These are phyloP conservation scores for Fusarium temperatum DNA, from an alignment of 2,329 filamentous ascomycete species.

Conservation along the genomic window DNA sequence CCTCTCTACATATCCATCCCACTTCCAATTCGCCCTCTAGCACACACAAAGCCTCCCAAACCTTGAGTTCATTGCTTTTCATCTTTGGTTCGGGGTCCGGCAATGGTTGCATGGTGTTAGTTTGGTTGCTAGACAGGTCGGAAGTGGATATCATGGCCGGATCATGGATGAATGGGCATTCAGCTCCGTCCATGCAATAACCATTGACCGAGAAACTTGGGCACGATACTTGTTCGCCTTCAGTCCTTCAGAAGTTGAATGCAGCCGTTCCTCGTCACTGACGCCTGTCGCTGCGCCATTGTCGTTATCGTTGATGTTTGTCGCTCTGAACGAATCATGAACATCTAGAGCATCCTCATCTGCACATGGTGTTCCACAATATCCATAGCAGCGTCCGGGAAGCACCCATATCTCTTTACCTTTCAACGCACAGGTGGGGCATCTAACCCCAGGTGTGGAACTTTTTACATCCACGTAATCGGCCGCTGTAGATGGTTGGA, in stretches of 20 bases:
- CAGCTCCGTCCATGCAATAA: fast-evolving
- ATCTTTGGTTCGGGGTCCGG: fast-evolving
- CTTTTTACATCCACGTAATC: fast-evolving
- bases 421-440: fast-evolving
- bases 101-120: fast-evolving
- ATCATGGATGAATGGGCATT: neutral
- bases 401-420: neutral
- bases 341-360: neutral
- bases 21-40: neutral
- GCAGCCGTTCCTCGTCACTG: fast-evolving
- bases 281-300: fast-evolving
- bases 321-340: too few species aligned
- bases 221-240: fast-evolving
- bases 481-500: fast-evolving
- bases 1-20: fast-evolving
- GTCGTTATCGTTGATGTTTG: fast-evolving
- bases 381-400: fast-evolving
- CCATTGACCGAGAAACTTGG: fast-evolving
- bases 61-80: fast-evolving
- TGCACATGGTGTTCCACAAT: neutral
- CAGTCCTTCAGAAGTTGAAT: fast-evolving
- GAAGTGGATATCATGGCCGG: fast-evolving
- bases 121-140: fast-evolving
- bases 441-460: fast-evolving
- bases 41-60: fast-evolving